phyloP scores from a whole-genome alignment of 495 filamentous ascomycete species.

The Penicillium tannophilum region DNA sequence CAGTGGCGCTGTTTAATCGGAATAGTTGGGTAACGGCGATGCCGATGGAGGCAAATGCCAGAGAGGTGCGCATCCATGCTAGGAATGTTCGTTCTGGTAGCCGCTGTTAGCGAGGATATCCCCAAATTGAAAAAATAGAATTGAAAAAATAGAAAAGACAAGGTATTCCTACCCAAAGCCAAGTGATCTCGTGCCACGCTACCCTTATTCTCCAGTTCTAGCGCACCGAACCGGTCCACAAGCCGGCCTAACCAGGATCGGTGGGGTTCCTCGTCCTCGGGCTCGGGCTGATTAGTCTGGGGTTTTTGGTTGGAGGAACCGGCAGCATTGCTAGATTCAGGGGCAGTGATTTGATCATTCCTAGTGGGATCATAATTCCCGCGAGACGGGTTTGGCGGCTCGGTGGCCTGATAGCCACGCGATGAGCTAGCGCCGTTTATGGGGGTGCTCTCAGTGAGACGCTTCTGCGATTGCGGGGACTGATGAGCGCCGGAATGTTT shows the following conservation, averaged over 20 bases:
- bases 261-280: slow-evolving; percentile 18
- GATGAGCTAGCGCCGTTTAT: slow-evolving; percentile 29
- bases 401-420: slow-evolving; percentile 43
- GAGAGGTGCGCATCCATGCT: slow-evolving; percentile 92
- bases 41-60: slow-evolving; percentile 95
- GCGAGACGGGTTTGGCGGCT: slow-evolving; percentile 16
- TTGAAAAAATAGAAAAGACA: too few relatives aligned
- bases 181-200: slow-evolving; percentile 94
- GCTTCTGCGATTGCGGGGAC: slow-evolving; percentile 15
- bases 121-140: too few relatives aligned
- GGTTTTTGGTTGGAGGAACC: slow-evolving; percentile 2
- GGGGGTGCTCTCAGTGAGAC: slow-evolving; percentile 36
- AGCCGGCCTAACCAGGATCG: slow-evolving; percentile 52
- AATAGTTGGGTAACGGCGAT: slow-evolving; percentile 97
- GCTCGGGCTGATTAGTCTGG: background rate
- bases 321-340: background rate
- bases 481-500: slow-evolving; percentile 12
- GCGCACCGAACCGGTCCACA: slow-evolving; percentile 71
- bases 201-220: slow-evolving; percentile 96
- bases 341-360: background rate
- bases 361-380: background rate
- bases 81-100: slow-evolving; percentile 88
- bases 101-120: slow-evolving; percentile 15
- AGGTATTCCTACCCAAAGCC: slow-evolving; percentile 70
- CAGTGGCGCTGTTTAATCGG: slow-evolving; percentile 72